Evolutionary conservation across 169 alveolate species (phyloP), one percentile per base, ranked within the genome.

Genomic region (Plasmodium inui): DNA sequence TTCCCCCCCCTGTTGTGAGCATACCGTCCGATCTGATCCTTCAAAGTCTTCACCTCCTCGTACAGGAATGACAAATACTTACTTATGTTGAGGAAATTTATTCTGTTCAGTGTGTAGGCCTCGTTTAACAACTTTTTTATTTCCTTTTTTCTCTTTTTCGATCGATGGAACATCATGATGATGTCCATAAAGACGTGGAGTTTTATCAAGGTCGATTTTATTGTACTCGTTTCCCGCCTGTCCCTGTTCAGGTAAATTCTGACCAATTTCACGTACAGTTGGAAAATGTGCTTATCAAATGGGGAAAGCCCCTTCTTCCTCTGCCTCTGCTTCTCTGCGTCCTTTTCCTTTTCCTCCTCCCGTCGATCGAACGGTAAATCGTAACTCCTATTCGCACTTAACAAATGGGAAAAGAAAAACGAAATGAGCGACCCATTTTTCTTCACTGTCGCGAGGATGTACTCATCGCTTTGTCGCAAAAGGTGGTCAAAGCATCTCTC

Each of bases 341-440:
- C n/a, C n/a, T n/a, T n/a, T n/a, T 89, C 32, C 41, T 74, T 32
- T 55, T n/a, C 22, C 19, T 0, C 22, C 14, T 7, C 19, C 80
- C 53, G 71, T n/a, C 28, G 44, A 5, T 50, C 41, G 44, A 86
- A 44, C 55, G 46, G 44, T 28, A 55, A 32, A 50, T 90, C 95
- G 57, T 90, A 90, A 32, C 37, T 26, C 71, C 92, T 41, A 44
- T 44, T 22, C 28, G 41, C 41, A 28, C 73, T 90, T 32, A 55
- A 53, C 57, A 90, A 90, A 90, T 90, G 78, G 0, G 92, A 90
- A 80, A 90, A 90, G 74, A 90, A 90, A 50, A 81, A 90, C 8
- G 84, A 90, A 17, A 22, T 41, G 61, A 90, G 17, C 1, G 95
- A 90, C 1, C 22, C 79, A 44, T 90, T 90, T 12, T 74, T 79